phyloP scores from a whole-genome alignment of 257 asterid genomes.

The Ehretia macrophylla region DNA sequence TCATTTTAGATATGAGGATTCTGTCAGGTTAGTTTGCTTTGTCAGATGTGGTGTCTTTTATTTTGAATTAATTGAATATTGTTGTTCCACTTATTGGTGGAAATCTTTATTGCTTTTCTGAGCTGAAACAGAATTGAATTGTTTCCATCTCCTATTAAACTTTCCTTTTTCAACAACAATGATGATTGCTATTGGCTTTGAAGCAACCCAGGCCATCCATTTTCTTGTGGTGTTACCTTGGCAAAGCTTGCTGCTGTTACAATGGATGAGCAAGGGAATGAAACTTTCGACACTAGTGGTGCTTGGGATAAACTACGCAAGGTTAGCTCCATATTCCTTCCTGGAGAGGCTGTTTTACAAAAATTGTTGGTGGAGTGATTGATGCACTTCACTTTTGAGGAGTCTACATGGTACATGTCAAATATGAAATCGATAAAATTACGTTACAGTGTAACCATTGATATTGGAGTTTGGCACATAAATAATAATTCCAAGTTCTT shows the following conservation, averaged over 20 bases:
- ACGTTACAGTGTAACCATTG: too few relatives aligned
- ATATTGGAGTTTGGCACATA: too few relatives aligned
- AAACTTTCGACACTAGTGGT: constrained; percentile 97
- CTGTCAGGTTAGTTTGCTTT: constrained; percentile 61
- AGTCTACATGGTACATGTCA: background rate
- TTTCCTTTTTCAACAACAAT: background rate
- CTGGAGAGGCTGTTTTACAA: constrained; percentile 9
- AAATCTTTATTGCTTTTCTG: background rate
- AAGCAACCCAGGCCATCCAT: constrained; percentile 95
- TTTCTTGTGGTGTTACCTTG: constrained; percentile 90
- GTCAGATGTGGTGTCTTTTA: background rate
- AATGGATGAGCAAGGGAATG: constrained; percentile 97
- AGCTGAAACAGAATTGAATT: background rate
- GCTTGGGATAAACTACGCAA: constrained; percentile 96
- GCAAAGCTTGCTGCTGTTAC: constrained; percentile 99
- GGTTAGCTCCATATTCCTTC: constrained; percentile 43
- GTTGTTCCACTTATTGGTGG: background rate
- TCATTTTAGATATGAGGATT: constrained; percentile 91
- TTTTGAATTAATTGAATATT: background rate
- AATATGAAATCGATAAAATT: too few relatives aligned
- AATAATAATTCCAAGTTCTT: too few relatives aligned
- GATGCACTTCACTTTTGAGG: constrained; percentile 4
- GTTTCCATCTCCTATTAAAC: constrained; percentile 8
- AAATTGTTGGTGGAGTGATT: too few relatives aligned
- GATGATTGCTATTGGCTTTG: constrained; percentile 9